Evolutionary conservation across 345 rosid genomes (phyloP), one percentile per base, ranked within the genome.

Genomic region (Bruguiera gymnorhiza): DNA sequence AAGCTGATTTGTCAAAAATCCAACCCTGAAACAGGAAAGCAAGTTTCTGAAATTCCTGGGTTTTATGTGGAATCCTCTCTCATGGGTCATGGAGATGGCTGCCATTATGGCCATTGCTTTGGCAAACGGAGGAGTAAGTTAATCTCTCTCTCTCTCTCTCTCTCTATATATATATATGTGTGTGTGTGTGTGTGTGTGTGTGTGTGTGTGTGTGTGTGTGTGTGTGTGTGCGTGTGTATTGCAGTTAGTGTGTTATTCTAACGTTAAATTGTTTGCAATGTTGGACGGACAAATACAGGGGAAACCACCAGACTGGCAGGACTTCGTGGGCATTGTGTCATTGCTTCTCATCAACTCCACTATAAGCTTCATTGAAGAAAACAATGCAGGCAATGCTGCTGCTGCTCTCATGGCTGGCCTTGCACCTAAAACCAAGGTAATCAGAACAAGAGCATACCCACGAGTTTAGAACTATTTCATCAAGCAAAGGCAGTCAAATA

Each of bases 41-140:
- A 90, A 90, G 82, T 0, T 90, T 62, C 73, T 88, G 70, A 90
- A 87, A 70, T 91, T 91, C 75, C 79, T 91, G 76, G 92, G 97
- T 23, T 91, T 91, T 81, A 91, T 91, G 95, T 91, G 97, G 97
- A 91, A 91, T 67, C 92, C 97, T 1, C 97, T 88, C 51, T 91
- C 97, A 4, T 91, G 97, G 97, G 97, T 91, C 70, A 90, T 90
- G 94, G 97, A 90, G 84, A 60, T 80, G 23, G 97, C 97, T 63
- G 97, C 97, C 54, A 74, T 90, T n/a, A 88, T 90, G 97, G 97
- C 97, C 57, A 90, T 90, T 37, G 88, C 67, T 31, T 74, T 90
- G 75, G 97, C 94, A 65, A 90, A 90, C 69, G 97, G 97, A 78
- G 90, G 87, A 68, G 97, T 90, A 83, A 53, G 66, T 31, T 3